phyloP scores from a whole-genome alignment of 805 yeast species.

The Ogataea henricii region DNA sequence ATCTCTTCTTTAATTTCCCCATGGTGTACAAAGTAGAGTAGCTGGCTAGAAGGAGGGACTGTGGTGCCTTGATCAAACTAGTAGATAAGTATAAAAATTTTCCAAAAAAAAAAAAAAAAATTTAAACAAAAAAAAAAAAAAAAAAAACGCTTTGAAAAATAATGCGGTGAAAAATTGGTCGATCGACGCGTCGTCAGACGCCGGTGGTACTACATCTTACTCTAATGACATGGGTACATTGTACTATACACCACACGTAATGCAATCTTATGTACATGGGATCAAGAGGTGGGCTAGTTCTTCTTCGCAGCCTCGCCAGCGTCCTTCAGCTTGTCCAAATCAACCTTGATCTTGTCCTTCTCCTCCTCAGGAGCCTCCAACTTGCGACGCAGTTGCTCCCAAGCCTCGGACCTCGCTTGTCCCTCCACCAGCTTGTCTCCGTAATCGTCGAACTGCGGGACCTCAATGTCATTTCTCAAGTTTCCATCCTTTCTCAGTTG shows the following conservation, averaged over 20 bases:
- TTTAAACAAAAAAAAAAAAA: not conserved
- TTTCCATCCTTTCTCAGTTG: slow-evolving; percentile 66
- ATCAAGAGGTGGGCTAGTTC: not conserved
- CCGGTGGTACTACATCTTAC: not conserved
- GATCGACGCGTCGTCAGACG: slow-evolving; percentile 3
- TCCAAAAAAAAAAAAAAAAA: slow-evolving; percentile 9
- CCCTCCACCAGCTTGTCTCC: slow-evolving; percentile 37
- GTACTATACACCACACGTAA: not conserved
- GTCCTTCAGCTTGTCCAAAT: slow-evolving; percentile 3
- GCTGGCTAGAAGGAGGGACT: not conserved
- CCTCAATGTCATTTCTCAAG: slow-evolving; percentile 57
- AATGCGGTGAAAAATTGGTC: slow-evolving; percentile 2
- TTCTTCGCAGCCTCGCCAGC: not conserved
- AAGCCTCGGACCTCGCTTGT: slow-evolving; percentile 11
- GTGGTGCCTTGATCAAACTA: not conserved
- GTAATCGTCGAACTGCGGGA: slow-evolving; percentile 54
- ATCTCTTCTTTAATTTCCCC: slow-evolving; percentile 77
- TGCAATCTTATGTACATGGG: not conserved
- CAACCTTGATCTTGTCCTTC: slow-evolving; percentile 9
- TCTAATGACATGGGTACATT: not conserved
- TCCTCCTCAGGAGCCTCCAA: slow-evolving; percentile 15
- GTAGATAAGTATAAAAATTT: slow-evolving; percentile 6
- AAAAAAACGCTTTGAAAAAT: not conserved
- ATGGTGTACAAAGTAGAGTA: slow-evolving; percentile 34
- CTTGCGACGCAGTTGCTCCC: slow-evolving; percentile 21